Evolutionary conservation across 148 eudicot genomes (phyloP).

Genomic region (Arctostaphylos glauca): DNA sequence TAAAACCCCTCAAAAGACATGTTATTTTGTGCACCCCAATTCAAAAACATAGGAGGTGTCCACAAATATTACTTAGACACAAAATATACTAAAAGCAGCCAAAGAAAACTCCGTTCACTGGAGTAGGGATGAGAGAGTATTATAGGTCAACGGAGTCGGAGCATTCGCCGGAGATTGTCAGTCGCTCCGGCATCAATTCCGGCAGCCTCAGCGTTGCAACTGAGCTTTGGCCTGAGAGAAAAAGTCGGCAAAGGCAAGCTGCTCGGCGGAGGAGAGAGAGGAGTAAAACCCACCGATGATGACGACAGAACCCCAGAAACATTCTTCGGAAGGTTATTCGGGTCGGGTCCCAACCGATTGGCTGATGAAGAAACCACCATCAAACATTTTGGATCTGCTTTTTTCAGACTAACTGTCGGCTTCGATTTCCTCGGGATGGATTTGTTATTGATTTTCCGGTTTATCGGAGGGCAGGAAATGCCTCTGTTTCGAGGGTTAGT

Average conservation of each 20-base stretch:
- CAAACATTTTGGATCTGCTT: background rate
- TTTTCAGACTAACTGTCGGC: conserved; percentile 1
- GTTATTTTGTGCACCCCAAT: background rate
- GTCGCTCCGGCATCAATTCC: conserved; percentile 44
- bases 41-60: conserved; percentile 11
- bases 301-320: conserved; percentile 20
- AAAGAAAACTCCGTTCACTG: background rate
- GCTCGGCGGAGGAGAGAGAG: conserved; percentile 76
- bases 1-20: background rate
- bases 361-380: background rate
- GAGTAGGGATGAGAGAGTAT: background rate
- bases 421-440: conserved; percentile 24
- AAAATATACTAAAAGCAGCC: background rate
- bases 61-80: background rate
- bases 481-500: conserved; percentile 20
- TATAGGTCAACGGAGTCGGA: conserved; percentile 43
- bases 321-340: conserved; percentile 35
- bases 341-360: conserved; percentile 31
- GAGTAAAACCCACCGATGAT: conserved; percentile 1
- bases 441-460: conserved; percentile 17
- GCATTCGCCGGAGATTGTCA: conserved; percentile 49
- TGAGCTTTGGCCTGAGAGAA: conserved; percentile 50
- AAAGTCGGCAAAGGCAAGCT: conserved; percentile 86
- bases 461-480: conserved; percentile 28
- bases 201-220: conserved; percentile 47